Percentiles rank a stretch among this genome's conserved stretches.
phyloP scores from a whole-genome alignment of 2,329 filamentous ascomycete species.

The Alternaria viburni region DNA sequence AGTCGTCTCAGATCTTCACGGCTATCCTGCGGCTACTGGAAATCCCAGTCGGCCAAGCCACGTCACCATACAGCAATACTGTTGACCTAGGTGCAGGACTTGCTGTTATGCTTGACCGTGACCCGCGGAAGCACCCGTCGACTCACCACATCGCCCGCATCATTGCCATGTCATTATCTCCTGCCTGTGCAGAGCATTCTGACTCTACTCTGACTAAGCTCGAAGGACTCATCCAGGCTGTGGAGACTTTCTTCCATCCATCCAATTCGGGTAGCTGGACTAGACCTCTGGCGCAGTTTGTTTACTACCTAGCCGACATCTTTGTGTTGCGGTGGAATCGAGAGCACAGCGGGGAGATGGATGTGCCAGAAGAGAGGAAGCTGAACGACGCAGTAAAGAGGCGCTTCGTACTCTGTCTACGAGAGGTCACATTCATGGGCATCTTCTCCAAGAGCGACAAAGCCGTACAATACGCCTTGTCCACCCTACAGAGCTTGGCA shows the following conservation, averaged over 20 bases:
- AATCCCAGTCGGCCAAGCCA: conserved; percentile 95
- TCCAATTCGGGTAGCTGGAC: conserved; percentile 96
- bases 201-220: conserved; percentile 83
- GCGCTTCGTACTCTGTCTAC: conserved; percentile 86
- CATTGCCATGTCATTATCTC: conserved; percentile 92
- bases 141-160: conserved; percentile 91
- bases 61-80: conserved; percentile 81
- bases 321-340: conserved; percentile 98
- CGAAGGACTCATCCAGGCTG: conserved; percentile 89
- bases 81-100: conserved; percentile 85
- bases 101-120: conserved; percentile 86
- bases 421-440: conserved; percentile 97
- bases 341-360: conserved; percentile 89
- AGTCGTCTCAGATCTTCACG: conserved; percentile 92
- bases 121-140: conserved; percentile 89
- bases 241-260: conserved; percentile 98
- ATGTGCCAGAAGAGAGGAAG: conserved; percentile 78
- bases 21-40: conserved; percentile 87
- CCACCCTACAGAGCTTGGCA: conserved; percentile 85
- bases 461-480: conserved; percentile 89
- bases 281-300: conserved; percentile 84
- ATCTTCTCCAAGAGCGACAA: conserved; percentile 95
- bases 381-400: conserved; percentile 82
- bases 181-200: conserved; percentile 75
- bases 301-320: conserved; percentile 91